A percentile compares a stretch with the other conserved stretches of the same genome.
Conservation (phyloP, 345 rosid species). For the Aquilaria sinensis region DNA sequence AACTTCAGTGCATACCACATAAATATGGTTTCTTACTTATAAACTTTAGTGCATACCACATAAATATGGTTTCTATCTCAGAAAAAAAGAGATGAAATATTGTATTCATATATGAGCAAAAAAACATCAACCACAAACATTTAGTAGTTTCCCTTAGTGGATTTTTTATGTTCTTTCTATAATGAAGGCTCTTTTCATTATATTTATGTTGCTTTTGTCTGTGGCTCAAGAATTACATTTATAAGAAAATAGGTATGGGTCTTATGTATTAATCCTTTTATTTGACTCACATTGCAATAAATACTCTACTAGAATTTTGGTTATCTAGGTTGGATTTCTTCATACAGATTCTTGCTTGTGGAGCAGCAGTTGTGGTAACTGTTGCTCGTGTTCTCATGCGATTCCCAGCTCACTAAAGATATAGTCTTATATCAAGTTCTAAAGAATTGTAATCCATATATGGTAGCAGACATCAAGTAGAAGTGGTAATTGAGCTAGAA, state of each 20-base stretch:
- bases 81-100: no score
- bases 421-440: constrained; percentile 71
- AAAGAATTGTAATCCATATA: constrained; percentile 66
- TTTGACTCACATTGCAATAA: not conserved
- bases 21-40: no score
- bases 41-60: no score
- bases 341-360: constrained; percentile 88
- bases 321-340: constrained; percentile 7
- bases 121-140: no score
- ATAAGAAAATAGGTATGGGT: not conserved
- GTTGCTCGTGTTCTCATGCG: constrained; percentile 93
- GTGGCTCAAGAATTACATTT: no score
- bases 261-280: not conserved
- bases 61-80: no score
- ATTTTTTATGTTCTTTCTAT: no score
- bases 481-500: constrained; percentile 59
- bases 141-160: no score
- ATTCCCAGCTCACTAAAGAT: constrained; percentile 72
- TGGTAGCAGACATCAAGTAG: constrained; percentile 58
- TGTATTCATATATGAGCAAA: no score
- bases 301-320: constrained; percentile 8
- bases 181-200: no score
- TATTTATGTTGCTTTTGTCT: no score
- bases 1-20: no score
- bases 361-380: constrained; percentile 83